Base-by-base conservation (phyloP, 495 filamentous ascomycete genomes). In the Astrocystis sublimbata region DNA sequence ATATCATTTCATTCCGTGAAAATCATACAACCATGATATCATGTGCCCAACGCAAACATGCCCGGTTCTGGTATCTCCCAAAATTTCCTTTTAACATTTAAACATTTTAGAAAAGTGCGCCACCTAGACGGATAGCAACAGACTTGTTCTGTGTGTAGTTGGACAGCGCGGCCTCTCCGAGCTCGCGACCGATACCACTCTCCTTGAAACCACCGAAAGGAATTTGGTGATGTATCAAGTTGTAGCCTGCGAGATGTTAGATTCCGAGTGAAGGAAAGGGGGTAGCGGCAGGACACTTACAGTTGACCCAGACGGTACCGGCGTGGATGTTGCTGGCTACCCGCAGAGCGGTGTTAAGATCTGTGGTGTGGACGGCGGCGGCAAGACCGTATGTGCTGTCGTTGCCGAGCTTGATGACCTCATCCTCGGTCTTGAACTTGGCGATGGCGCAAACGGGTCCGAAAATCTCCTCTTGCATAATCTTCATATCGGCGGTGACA, bases 391-490 rank as follows among this genome's bases (percentile, higher is more conserved):
- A 98, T 61, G 74, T 86, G 72, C 88, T 89, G 77, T 85, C 80
- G 84, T 98, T 97, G 65, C 85, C 92, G 49, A 91, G 77, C 62
- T 83, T 79, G 78, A 97, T 87, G 64, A 86, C 90, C 56, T 98
- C 93, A 10, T 88, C 92, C 77, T 92, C 88, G 65, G 85, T 88
- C 80, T 88, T 88, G 85, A 98, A 97, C 80, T 97, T 98, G 80
- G 91, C 86, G 68, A 98, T 90, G 55, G 89, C 87, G 79, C 91
- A 91, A 61, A 98, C 93, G 55, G 93, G 93, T 54, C 93, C 93
- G 78, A 98, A 98, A 78, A 98, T 97, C 81, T 98, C 93, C 80
- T 98, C 93, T 80, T 93, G 88, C 85, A 93, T 90, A 76, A 98
- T 97, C 89, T 96, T 96, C 93, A 98, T 97, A 75, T 96, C 84